Evolutionary conservation across 2,329 filamentous ascomycete genomes (phyloP), one percentile per base, ranked within the genome.

Genomic region (Fusarium avenaceum): DNA sequence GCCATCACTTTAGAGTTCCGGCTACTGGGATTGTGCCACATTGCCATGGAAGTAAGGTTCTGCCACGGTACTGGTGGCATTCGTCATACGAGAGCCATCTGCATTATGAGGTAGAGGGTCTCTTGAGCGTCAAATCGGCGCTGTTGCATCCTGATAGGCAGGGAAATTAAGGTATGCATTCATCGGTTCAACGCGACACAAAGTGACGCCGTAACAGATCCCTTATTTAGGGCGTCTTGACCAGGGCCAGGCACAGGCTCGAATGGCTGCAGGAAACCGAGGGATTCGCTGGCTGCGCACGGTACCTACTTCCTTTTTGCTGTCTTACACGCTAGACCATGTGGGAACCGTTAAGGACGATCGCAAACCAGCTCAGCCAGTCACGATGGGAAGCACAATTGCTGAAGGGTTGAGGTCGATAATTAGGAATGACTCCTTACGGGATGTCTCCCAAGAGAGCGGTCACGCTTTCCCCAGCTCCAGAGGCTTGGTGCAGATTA

Each of bases 131-230:
- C 20, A 54, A 54, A 42, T 50, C 38, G 43, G 40, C 30, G 44
- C 46, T 39, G 52, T 52, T 28, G 22, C 51, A 44, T 33, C 26
- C 47, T 57, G 38, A 39, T 43, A 60, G 47, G 33, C 19, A 66
- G 50, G 46, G 49, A 28, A 19, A 38, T 45, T 43, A 69, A 65
- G 24, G 54, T 57, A 62, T 65, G 47, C 57, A 51, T 62, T 57
- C 32, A 38, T 54, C 57, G 62, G 67, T 49, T 69, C 24, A 63
- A 57, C 45, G 61, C 63, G 57, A 69, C 57, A 57, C 66, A 59
- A 48, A 59, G 52, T 63, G 62, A 63, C 62, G 62, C 48, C 46
- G 35, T 19, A 42, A 69, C 40, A 45, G 52, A 50, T 22, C 61
- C 54, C 50, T 46, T 55, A 49, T 48, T 53, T 42, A 40, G 35